Evolutionary conservation across 2,329 filamentous ascomycete genomes (phyloP), one percentile per base, ranked within the genome.

Genomic region (Claviceps humidiphila): DNA sequence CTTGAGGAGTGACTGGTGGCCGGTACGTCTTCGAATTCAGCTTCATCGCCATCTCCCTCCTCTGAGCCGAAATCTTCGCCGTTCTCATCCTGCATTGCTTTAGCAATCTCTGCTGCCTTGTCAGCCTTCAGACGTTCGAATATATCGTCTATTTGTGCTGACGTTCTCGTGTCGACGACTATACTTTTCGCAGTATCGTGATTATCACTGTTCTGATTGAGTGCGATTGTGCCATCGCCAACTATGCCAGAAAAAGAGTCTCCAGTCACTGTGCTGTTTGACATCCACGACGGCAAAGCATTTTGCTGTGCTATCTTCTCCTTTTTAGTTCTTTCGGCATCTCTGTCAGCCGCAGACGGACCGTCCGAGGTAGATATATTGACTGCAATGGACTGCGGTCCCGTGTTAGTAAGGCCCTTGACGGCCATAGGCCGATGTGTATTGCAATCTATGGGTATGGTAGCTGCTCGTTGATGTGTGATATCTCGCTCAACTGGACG

Each of bases 271-370:
- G 84, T 87, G 56, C 82, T 85, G 53, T 83, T 78, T 1, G 81
- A 79, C 68, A 87, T 85, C 82, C 85, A 88, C 8, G 75, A 70
- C 2, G 85, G 85, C 55, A 89, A 67, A 7, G 80, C 81, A 61
- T 89, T 89, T 61, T 87, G 81, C 58, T 74, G 72, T 1, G 81
- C 79, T 56, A 82, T 73, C 64, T 80, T 79, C 61, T 84, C 82
- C 62, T 82, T 84, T 46, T 76, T 74, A n/a, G 74, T 76, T 53
- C 76, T 73, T 60, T 86, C 83, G 38, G 79, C 80, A 39, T 78
- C 77, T 63, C 78, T 78, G 60, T 85, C 81, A 49, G 82, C 83
- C 58, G 84, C 82, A 11, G 80, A 79, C 5, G 77, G 81, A 13
- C 84, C 82, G 48, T 81, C 78, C 22, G 75, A 76, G 8, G 81